Base-by-base conservation (phyloP, 2,329 filamentous ascomycete genomes). In the Colletotrichum higginsianum region DNA sequence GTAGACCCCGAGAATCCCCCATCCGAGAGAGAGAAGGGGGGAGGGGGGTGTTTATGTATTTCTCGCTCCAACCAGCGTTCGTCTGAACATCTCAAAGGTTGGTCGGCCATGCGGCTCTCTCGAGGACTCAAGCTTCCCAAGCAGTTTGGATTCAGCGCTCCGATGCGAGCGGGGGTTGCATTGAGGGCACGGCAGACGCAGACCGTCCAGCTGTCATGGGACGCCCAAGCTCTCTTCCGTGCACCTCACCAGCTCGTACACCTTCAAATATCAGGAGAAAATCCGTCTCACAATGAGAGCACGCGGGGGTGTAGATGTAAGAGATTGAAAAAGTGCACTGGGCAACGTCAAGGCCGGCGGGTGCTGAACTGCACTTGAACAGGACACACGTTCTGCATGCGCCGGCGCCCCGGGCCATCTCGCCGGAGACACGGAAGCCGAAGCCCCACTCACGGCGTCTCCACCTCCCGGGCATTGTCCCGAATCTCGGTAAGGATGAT, bases 131-230 rank as follows among this genome's bases (percentile, higher is more conserved):
- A 57, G 57, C 64, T 67, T 30, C 30, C 38, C 26, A 47, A 60
- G 57, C n/a, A 68, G 40, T 18, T 55, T 60, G 21, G 21, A 23
- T 23, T 23, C 21, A 23, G 52, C 64, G 53, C 44, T 53, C 57
- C 64, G 57, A 71, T 71, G 68, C 68, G 68, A 71, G 64, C 38
- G 50, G 44, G 65, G 62, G 35, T 50, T 12, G 64, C 46, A 46
- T 58, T 38, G 47, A 52, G 11, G 64, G 30, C 30, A 30, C 61
- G n/a, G 35, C 12, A 3, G 16, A n/a, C 8, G 30, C 12, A 7
- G 11, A 12, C 57, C 13, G 30, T 23, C 11, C 11, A 7, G 23
- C 18, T 16, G 6, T 1, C 13, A 16, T 18, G 56, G 26, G 49
- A 35, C n/a, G 57, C 42, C 0, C 26, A 40, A 61, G 65, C 60